Evolutionary conservation across 116 monocot genomes (phyloP), one percentile per base, ranked within the genome.

Genomic region (Thalassia testudinum): DNA sequence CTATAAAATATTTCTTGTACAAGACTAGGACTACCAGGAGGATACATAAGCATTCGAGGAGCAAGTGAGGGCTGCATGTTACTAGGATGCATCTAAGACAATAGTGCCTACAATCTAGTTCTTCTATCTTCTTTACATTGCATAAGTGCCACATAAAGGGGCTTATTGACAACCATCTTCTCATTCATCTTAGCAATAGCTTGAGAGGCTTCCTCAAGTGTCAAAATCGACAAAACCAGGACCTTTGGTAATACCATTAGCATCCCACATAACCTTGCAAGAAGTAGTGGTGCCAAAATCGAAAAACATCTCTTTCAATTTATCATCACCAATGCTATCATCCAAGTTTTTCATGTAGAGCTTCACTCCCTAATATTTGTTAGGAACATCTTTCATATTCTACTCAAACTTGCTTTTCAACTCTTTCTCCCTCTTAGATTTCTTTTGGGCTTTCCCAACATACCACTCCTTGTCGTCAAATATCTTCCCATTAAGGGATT

Each of bases 371-470:
- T 73, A 83, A 43, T 52, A 66, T 50, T 87, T 87, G 21, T 87
- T 75, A 60, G 66, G 65, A 10, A 43, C 52, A 50, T 83, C 83
- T 60, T 78, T 77, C 15, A 64, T 62, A 37, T 26, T 79, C 48
- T 83, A 83, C 1, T 92, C 87, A 69, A 78, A 78, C 57, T 53
- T 76, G 26, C 53, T 75, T 52, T 92, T 87, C 47, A 92, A 48
- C 55, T 87, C 92, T 42, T 64, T 43, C 69, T 92, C 92, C 52
- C 92, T 87, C 30, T 87, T 83, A 26, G 78, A 75, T 68, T 92
- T 92, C 60, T 92, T 92, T 57, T 80, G 92, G 43, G 92, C 92
- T 65, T 80, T 92, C 14, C 87, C 87, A 61, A 92, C 92, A 83
- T 75, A 92, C 87, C 83, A 87, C 54, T 87, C 92, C 48, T 92